Evolutionary conservation across 257 asterid genomes (phyloP).

Genomic region (Ilex aquifolium): DNA sequence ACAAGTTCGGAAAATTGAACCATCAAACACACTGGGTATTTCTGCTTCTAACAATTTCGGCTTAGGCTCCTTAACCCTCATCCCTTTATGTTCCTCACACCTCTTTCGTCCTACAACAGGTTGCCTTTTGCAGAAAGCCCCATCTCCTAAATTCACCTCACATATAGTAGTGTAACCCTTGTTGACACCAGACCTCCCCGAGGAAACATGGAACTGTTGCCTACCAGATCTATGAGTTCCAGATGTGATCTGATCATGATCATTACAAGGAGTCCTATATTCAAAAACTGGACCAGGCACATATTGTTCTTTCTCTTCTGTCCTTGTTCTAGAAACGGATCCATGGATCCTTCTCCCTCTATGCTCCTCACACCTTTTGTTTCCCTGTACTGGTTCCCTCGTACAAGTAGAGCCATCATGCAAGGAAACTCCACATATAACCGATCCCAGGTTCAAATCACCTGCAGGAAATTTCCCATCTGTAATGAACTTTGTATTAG

Average conservation of each 20-base stretch:
- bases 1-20: not conserved
- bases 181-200: too few species aligned
- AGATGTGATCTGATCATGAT: not conserved
- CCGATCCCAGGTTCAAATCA: not conserved
- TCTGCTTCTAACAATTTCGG: conserved; percentile 1
- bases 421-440: conserved; percentile 28
- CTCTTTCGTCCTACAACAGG: conserved; percentile 33
- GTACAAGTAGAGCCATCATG: conserved; percentile 29
- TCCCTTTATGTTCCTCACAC: conserved; percentile 34
- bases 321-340: conserved; percentile 4
- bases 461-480: conserved; percentile 1
- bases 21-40: conserved; percentile 6
- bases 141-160: conserved; percentile 23
- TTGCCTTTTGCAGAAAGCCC: conserved; percentile 23
- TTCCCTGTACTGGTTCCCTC: conserved; percentile 24
- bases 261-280: not conserved
- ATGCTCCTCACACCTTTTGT: conserved; percentile 32
- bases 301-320: conserved; percentile 9
- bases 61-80: conserved; percentile 13
- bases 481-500: conserved; percentile 18
- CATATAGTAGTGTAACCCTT: conserved; percentile 10
- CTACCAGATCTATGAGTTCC: not conserved
- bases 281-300: conserved; percentile 4
- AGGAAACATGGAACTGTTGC: too few species aligned
- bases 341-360: conserved; percentile 21